Percentiles rank a stretch among this genome's conserved stretches.
These are phyloP conservation scores for Epichloe sp. DNA, from an alignment of 2,329 filamentous ascomycete species.

Conservation along the genomic window DNA sequence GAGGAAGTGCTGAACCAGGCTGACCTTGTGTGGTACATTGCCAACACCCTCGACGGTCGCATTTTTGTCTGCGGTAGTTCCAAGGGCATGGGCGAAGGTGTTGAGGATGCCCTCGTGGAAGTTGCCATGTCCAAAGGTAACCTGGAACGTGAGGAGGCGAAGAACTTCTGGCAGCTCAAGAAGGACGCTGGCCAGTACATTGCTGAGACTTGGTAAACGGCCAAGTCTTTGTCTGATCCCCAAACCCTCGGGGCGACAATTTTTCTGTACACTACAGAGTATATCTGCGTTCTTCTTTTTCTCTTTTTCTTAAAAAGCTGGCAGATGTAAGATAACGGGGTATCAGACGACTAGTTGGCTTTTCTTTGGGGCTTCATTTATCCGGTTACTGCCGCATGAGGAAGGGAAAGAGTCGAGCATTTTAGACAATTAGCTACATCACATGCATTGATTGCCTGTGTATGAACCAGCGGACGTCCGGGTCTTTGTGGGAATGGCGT, in stretches of 20 bases:
- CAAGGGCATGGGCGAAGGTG: slow-evolving; percentile 95
- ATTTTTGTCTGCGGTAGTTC: slow-evolving; percentile 94
- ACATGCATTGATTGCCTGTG: neutral
- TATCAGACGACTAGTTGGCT: neutral
- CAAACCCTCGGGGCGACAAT: neutral
- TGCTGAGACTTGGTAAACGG: slow-evolving; percentile 57
- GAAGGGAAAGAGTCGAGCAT: neutral
- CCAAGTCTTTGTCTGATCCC: neutral
- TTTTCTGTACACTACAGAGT: neutral
- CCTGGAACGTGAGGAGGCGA: slow-evolving; percentile 66
- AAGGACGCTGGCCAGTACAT: slow-evolving; percentile 91
- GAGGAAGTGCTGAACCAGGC: slow-evolving; percentile 86
- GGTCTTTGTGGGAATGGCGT: neutral
- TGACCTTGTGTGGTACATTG: slow-evolving; percentile 96
- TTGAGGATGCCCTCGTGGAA: slow-evolving; percentile 74
- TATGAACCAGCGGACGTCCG: neutral
- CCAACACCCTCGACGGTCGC: slow-evolving; percentile 89
- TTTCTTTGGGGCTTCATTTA: neutral
- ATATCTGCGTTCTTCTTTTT: neutral
- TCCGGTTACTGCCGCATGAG: neutral
- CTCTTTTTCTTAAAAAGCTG: neutral
- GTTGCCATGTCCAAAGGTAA: slow-evolving; percentile 90
- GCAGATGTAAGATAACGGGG: neutral
- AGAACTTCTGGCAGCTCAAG: slow-evolving; percentile 83
- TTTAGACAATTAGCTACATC: neutral